Evolutionary conservation across 345 rosid species (phyloP), one percentile per base, ranked within the genome.

Genomic region (Combretum micranthum): DNA sequence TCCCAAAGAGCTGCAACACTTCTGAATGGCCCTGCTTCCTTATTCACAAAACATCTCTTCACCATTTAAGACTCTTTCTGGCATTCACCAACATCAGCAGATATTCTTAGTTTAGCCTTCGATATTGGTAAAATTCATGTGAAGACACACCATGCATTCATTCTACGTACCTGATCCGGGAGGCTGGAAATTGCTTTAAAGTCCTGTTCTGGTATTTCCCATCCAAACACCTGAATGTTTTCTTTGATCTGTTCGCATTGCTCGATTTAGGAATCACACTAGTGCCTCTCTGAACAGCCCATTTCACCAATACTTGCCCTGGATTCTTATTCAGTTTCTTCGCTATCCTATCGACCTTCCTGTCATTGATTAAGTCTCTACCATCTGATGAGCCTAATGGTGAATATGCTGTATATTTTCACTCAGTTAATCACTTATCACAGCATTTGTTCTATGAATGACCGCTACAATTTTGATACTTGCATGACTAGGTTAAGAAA

Each of bases 1-100:
- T 81, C 90, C 87, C 81, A 84, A 21, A 79, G 58, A 55, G 77
- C 83, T 8, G 81, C 90, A 50, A 73, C 80, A 11, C 77, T 72
- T 15, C 64, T 70, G 62, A 72, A 72, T 13, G 83, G 82, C 13
- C 86, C 83, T 0, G 51, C 65, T 0, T 44, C 65, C 67, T 73
- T 65, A 72, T 73, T 77, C 20, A 73, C 83, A 26, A 75, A 75
- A 73, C 12, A 77, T 17, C 14, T 77, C 72, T 63, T 61, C 85
- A 11, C 83, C 85, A 37, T 71, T 75, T 26, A 80, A 12, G 47
- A 77, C 81, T 61, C 81, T 73, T 51, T 69, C 82, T 79, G 82
- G 50, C 23, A 53, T 14, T 12, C 42, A 43, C 4, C 17, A 15
- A 44, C 15, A 44, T 20, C 3, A 4, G 20, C 21, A 20, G 7